Conservation (phyloP, 2,329 filamentous ascomycete genomes). For the Exophiala calicioides region DNA sequence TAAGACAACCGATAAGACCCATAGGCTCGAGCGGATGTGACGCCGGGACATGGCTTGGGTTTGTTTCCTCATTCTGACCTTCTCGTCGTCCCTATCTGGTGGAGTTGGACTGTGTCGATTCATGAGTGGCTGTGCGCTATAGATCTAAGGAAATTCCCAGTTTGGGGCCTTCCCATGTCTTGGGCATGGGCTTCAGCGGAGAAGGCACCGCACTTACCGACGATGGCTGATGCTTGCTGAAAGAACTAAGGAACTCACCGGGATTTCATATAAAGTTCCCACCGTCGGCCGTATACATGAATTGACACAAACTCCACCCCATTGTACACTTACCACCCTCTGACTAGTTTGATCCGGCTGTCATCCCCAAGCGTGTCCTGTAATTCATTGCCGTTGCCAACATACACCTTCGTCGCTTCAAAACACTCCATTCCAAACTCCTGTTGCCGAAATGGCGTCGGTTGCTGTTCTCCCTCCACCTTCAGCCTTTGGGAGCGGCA, state of each 20-base stretch:
- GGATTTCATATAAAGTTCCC: constrained; percentile 9
- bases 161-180: background rate
- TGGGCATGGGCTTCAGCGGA: constrained; percentile 2
- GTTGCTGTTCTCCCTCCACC: constrained; percentile 18
- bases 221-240: constrained; percentile 10
- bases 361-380: too few relatives aligned
- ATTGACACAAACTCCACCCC: too few relatives aligned
- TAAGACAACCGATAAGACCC: constrained; percentile 24
- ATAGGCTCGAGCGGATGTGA: constrained; percentile 11
- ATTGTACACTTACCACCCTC: too few relatives aligned
- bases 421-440: constrained; percentile 2
- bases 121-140: constrained; percentile 4
- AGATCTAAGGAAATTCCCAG: background rate
- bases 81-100: constrained; percentile 15
- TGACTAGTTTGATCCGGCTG: too few relatives aligned
- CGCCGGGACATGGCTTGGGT: constrained; percentile 3
- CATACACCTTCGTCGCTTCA: constrained; percentile 1
- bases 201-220: constrained; percentile 7
- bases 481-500: constrained; percentile 6
- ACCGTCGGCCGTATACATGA: background rate
- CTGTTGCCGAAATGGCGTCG: constrained; percentile 20
- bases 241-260: background rate
- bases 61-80: constrained; percentile 8
- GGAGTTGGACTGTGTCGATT: constrained; percentile 9
- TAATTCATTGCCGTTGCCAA: too few relatives aligned